Conservation (phyloP, 1,139 yeast genomes). For the Suhomyces yuchorum region DNA sequence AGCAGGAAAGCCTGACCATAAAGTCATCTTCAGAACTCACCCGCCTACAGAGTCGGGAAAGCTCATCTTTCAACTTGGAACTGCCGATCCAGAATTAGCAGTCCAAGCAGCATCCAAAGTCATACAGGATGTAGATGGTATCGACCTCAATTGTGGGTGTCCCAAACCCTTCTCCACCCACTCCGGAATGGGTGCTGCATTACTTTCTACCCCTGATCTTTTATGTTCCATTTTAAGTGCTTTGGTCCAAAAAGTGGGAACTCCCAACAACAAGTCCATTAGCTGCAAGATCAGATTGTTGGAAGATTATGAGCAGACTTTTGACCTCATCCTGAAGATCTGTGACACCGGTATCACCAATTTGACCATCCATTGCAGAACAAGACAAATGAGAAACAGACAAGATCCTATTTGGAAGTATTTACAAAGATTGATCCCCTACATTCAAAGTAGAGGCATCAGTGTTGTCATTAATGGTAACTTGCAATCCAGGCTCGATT, state of each 20-base stretch:
- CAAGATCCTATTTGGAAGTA: constrained; percentile 75
- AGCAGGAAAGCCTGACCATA: constrained; percentile 21
- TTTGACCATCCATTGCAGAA: constrained; percentile 89
- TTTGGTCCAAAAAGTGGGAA: constrained; percentile 79
- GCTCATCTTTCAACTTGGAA: constrained; percentile 87
- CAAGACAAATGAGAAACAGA: constrained; percentile 85
- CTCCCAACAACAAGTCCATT: constrained; percentile 73
- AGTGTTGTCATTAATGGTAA: constrained; percentile 83
- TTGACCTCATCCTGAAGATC: constrained; percentile 59
- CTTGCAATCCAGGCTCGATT: constrained; percentile 57
- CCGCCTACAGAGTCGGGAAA: constrained; percentile 62
- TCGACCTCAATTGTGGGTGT: constrained; percentile 94
- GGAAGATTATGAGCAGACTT: constrained; percentile 59
- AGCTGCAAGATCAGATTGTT: constrained; percentile 86
- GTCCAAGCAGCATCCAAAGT: constrained; percentile 82
- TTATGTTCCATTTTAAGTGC: constrained; percentile 66
- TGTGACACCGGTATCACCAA: constrained; percentile 82
- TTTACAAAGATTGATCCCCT: constrained; percentile 59
- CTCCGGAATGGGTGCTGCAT: constrained; percentile 97
- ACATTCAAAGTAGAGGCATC: constrained; percentile 65
- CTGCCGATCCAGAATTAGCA: constrained; percentile 80
- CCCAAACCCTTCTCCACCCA: constrained; percentile 89
- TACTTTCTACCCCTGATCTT: constrained; percentile 76
- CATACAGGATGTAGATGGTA: constrained; percentile 84
- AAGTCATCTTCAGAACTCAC: constrained; percentile 70